phyloP scores from a whole-genome alignment of 208 protist genomes.

The Trypanosoma rangeli region DNA sequence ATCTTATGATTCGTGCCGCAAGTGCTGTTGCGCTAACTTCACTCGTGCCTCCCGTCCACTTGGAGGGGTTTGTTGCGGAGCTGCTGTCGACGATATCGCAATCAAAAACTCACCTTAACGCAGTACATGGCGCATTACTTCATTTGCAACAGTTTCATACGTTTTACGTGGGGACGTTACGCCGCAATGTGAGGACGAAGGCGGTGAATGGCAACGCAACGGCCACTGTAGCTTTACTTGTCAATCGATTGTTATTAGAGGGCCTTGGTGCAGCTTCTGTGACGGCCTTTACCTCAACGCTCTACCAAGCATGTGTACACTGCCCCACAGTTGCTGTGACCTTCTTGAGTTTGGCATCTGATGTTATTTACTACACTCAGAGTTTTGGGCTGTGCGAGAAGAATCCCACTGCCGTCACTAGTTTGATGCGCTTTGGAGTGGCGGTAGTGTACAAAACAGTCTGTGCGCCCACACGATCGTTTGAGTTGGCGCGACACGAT shows the following conservation, averaged over 20 bases:
- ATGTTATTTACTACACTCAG: conserved; percentile 51
- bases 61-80: conserved; percentile 16
- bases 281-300: conserved; percentile 6
- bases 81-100: conserved; percentile 6
- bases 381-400: neutral
- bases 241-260: conserved; percentile 22
- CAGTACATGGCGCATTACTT: conserved; percentile 74
- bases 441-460: conserved; percentile 1
- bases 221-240: conserved; percentile 10
- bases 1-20: conserved; percentile 81
- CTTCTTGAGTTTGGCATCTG: conserved; percentile 50
- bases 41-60: conserved; percentile 47
- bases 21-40: conserved; percentile 74
- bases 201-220: conserved; percentile 36
- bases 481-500: conserved; percentile 8
- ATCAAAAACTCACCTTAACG: conserved; percentile 34
- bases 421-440: conserved; percentile 12
- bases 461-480: conserved; percentile 8
- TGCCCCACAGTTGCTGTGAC: conserved; percentile 62
- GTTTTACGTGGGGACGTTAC: conserved; percentile 73
- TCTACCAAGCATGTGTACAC: conserved; percentile 28
- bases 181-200: conserved; percentile 32
- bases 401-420: neutral
- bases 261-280: conserved; percentile 3
- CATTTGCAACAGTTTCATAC: conserved; percentile 77